Conservation (phyloP, 2,329 filamentous ascomycete species). For the Stachybotrys chartarum region DNA sequence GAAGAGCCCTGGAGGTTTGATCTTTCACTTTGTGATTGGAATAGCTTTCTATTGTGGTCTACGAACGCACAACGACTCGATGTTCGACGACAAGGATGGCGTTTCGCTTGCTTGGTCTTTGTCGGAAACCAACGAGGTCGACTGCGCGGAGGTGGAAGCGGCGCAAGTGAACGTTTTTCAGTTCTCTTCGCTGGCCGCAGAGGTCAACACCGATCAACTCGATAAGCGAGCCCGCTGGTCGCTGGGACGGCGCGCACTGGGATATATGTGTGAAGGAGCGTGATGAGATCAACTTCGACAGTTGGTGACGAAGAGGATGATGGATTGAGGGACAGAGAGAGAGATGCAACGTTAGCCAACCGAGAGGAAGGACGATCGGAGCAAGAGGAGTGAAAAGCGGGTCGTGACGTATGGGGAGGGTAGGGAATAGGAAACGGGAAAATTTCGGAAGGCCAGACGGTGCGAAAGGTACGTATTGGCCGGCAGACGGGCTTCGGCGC, state of each 20-base stretch:
- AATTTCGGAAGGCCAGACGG: slow-evolving; percentile 32
- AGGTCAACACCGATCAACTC: slow-evolving; percentile 16
- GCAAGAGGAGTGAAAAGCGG: slow-evolving; percentile 13
- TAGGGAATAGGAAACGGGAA: slow-evolving; percentile 20
- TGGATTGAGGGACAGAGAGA: not conserved
- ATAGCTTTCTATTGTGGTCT: slow-evolving; percentile 22
- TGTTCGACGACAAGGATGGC: slow-evolving; percentile 22
- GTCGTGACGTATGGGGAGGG: slow-evolving; percentile 23
- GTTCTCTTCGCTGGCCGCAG: slow-evolving; percentile 26
- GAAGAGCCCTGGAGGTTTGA: slow-evolving; percentile 10
- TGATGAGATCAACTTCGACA: slow-evolving; percentile 1
- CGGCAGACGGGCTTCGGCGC: slow-evolving; percentile 50
- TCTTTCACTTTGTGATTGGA: slow-evolving; percentile 17
- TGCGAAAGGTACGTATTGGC: slow-evolving; percentile 42
- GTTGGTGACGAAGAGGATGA: not conserved
- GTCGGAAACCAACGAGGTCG: slow-evolving; percentile 26
- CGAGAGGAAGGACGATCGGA: not conserved
- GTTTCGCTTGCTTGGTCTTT: slow-evolving; percentile 24
- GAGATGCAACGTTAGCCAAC: not conserved
- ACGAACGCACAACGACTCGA: slow-evolving; percentile 27
- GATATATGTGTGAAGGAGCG: not conserved
- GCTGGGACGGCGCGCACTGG: not conserved
- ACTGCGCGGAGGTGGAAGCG: slow-evolving; percentile 23
- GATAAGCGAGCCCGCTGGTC: not conserved
- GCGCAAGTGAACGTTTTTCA: slow-evolving; percentile 34